Conservation (phyloP, 805 yeast species). For the Aciculoconidium aculeatum region DNA sequence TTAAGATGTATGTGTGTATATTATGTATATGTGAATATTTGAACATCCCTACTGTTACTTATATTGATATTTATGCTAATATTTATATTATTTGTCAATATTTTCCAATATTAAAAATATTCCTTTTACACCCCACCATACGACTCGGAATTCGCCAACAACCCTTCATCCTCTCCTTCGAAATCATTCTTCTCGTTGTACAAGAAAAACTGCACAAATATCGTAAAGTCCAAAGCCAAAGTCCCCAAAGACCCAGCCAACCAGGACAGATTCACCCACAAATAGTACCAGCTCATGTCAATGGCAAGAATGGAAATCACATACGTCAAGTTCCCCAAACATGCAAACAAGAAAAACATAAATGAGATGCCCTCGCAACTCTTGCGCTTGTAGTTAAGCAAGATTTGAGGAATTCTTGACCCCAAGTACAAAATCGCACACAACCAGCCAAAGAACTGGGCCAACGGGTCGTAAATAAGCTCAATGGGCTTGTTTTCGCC, state of each 20-base stretch:
- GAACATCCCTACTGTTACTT: too few relatives aligned
- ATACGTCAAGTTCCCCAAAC: slow-evolving; percentile 88
- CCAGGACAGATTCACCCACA: slow-evolving; percentile 87
- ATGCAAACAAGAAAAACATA: slow-evolving; percentile 89
- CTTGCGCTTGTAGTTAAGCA: slow-evolving; percentile 78
- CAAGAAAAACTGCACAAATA: slow-evolving; percentile 78
- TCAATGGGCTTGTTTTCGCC: slow-evolving; percentile 32
- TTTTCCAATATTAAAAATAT: too few relatives aligned
- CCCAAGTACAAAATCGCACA: slow-evolving; percentile 76
- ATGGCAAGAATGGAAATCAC: slow-evolving; percentile 79
- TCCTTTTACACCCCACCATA: too few relatives aligned
- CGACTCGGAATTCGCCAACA: too few relatives aligned
- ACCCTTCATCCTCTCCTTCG: slow-evolving; percentile 9
- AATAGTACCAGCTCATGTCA: slow-evolving; percentile 61
- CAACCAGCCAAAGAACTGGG: slow-evolving; percentile 82
- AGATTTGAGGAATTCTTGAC: slow-evolving; percentile 87
- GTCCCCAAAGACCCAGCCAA: slow-evolving; percentile 89
- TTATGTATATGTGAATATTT: too few relatives aligned
- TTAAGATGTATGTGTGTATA: too few relatives aligned
- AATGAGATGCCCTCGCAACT: slow-evolving; percentile 95
- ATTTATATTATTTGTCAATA: too few relatives aligned
- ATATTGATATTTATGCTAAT: too few relatives aligned
- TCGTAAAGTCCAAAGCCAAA: slow-evolving; percentile 71
- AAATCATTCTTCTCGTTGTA: slow-evolving; percentile 43
- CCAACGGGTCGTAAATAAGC: slow-evolving; percentile 63